Percentiles rank a stretch among this genome's conserved stretches.
phyloP scores from a whole-genome alignment of 768 basidiomycete species.

The Lactarius quietus region DNA sequence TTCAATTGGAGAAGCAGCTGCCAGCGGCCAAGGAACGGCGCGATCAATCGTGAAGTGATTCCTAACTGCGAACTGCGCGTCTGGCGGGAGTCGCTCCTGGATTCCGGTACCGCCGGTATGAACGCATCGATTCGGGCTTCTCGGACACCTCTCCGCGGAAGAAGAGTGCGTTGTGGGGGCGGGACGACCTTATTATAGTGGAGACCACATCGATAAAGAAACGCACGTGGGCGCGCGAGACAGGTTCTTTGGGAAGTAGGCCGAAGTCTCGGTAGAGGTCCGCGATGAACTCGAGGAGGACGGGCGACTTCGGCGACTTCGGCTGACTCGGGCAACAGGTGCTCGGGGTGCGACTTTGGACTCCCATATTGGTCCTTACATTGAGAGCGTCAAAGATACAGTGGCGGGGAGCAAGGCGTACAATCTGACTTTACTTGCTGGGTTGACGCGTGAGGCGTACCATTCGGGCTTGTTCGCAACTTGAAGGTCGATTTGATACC shows the following conservation, averaged over 20 bases:
- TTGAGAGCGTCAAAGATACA: not conserved
- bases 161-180: conserved; percentile 35
- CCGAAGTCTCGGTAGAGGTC: conserved; percentile 46
- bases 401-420: not conserved
- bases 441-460: conserved; percentile 60
- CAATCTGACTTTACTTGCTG: conserved; percentile 51
- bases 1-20: conserved; percentile 44
- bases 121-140: too few species aligned
- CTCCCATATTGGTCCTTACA: conserved; percentile 59
- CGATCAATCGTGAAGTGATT: conserved; percentile 50
- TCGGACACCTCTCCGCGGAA: conserved; percentile 36
- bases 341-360: conserved; percentile 45
- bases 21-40: conserved; percentile 54
- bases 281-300: conserved; percentile 60
- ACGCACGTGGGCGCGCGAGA: conserved; percentile 52
- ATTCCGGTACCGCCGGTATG: conserved; percentile 42
- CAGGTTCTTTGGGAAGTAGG: conserved; percentile 51
- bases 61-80: conserved; percentile 38
- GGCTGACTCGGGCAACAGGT: conserved; percentile 50
- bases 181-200: conserved; percentile 42
- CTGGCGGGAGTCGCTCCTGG: conserved; percentile 45
- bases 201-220: conserved; percentile 54
- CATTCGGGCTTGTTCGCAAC: conserved; percentile 66
- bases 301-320: conserved; percentile 58
- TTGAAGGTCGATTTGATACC: conserved; percentile 52